These are phyloP conservation scores for Nannochloropsis salina DNA, from an alignment of 108 stramenopile genomes.

Conservation along the genomic window DNA sequence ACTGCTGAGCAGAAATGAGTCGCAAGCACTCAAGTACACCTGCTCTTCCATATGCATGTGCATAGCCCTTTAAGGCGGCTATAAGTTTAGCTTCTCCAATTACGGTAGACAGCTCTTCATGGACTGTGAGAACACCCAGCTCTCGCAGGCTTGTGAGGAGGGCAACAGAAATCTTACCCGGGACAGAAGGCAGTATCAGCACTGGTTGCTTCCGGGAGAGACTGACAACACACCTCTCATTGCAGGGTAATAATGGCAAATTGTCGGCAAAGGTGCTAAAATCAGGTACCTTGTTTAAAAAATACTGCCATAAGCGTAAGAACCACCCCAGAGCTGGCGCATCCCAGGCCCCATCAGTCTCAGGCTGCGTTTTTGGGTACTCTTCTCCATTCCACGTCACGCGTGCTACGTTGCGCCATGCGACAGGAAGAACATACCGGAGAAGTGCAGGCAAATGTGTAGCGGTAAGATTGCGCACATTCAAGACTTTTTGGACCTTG, in stretches of 20 bases:
- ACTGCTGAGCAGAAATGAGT: background rate
- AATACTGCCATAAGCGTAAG: background rate
- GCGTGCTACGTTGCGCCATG: background rate
- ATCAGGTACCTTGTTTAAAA: background rate
- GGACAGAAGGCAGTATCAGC: background rate
- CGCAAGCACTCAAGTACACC: background rate
- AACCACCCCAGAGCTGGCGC: background rate
- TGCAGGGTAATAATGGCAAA: slow-evolving; percentile 8
- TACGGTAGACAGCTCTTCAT: background rate
- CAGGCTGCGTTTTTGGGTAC: background rate
- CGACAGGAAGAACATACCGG: background rate
- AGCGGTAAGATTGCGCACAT: background rate
- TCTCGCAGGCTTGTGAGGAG: background rate
- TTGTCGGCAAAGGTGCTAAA: background rate
- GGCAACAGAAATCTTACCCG: background rate
- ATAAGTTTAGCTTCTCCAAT: slow-evolving; percentile 11
- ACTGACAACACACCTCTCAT: background rate
- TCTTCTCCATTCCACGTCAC: background rate
- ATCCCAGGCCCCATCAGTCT: background rate
- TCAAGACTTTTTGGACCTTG: background rate
- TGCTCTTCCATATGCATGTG: background rate
- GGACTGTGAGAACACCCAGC: background rate
- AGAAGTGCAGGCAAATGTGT: background rate
- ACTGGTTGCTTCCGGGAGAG: background rate
- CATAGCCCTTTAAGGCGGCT: background rate